These are phyloP conservation scores for Scopulariopsis brevicaulis DNA, from an alignment of 2,329 filamentous ascomycete species.

Conservation along the genomic window DNA sequence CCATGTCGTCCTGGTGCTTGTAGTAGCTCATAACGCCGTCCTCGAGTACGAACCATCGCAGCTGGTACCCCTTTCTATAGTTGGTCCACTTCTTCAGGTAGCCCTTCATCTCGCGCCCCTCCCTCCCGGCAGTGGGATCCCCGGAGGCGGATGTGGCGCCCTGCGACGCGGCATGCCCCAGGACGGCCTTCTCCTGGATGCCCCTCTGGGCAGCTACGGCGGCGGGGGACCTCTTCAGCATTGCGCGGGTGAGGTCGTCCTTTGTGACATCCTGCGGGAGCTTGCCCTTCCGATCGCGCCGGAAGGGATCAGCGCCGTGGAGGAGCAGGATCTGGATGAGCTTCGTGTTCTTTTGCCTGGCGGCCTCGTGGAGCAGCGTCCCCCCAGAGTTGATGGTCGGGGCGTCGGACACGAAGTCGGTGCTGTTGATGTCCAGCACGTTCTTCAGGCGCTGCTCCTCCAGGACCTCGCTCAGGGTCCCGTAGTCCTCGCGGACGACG, in stretches of 20 bases:
- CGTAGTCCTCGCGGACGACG: conserved; percentile 63
- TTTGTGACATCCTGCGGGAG: conserved; percentile 93
- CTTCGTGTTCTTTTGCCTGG: conserved; percentile 73
- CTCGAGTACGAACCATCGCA: conserved; percentile 95
- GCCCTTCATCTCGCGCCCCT: conserved; percentile 93
- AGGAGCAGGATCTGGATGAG: conserved; percentile 84
- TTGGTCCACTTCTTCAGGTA: conserved; percentile 99
- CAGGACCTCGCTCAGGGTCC: conserved; percentile 64
- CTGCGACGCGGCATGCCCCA: conserved; percentile 59
- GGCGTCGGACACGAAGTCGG: conserved; percentile 76
- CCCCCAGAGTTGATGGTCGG: conserved; percentile 73
- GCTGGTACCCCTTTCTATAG: conserved; percentile 91
- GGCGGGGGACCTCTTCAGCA: conserved; percentile 88
- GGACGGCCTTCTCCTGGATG: conserved; percentile 93
- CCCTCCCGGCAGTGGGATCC: conserved; percentile 62
- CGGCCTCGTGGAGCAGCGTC: conserved; percentile 86
- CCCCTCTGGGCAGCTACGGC: conserved; percentile 88
- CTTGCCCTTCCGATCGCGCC: conserved; percentile 88
- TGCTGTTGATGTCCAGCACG: conserved; percentile 82
- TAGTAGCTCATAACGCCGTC: conserved; percentile 98
- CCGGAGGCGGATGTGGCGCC: conserved; percentile 39
- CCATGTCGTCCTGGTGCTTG: conserved; percentile 96
- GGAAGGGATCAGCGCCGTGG: conserved; percentile 92
- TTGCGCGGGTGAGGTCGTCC: conserved; percentile 77
- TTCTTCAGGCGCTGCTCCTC: conserved; percentile 79